phyloP scores from a whole-genome alignment of 176 grass and related monocot species.

The Echinochloa phyllopogon region DNA sequence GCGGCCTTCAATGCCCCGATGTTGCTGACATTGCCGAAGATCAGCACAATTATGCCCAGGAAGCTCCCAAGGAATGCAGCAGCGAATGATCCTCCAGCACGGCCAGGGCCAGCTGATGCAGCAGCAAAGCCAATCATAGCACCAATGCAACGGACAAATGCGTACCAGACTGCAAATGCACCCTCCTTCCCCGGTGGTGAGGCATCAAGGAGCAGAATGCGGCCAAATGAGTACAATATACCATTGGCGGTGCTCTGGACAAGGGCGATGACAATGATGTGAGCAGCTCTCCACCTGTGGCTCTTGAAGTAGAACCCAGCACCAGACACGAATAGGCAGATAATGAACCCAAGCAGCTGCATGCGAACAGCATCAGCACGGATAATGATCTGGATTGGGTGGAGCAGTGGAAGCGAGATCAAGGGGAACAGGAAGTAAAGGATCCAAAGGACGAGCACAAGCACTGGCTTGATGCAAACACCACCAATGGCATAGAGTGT shows the following conservation, averaged over 20 bases:
- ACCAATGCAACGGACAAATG: conserved; percentile 53
- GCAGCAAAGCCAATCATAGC: conserved; percentile 71
- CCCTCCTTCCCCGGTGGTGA: conserved; percentile 87
- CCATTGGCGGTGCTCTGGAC: conserved; percentile 86
- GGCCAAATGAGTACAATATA: conserved; percentile 67
- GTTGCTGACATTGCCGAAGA: conserved; percentile 94
- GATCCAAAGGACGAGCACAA: conserved; percentile 73
- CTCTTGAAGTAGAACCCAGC: conserved; percentile 84
- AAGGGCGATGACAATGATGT: conserved; percentile 71
- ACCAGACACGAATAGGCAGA: conserved; percentile 77
- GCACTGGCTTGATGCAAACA: conserved; percentile 78
- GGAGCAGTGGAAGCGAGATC: conserved; percentile 66
- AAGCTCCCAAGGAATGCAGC: conserved; percentile 78
- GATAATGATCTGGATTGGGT: conserved; percentile 76
- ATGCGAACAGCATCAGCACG: conserved; percentile 82
- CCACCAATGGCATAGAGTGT: conserved; percentile 79
- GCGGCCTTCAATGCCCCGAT: conserved; percentile 60
- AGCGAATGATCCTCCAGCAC: conserved; percentile 61
- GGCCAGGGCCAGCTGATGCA: conserved; percentile 67
- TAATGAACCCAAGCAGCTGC: conserved; percentile 90
- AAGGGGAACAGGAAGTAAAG: conserved; percentile 86
- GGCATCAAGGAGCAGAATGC: conserved; percentile 72
- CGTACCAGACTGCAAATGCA: conserved; percentile 73
- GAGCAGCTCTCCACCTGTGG: conserved; percentile 62
- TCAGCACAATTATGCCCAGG: conserved; percentile 72